A percentile compares a stretch with the other conserved stretches of the same genome.
Evolutionary conservation across 352 stramenopile species (phyloP).

Genomic region (Globisporangium ultimum): DNA sequence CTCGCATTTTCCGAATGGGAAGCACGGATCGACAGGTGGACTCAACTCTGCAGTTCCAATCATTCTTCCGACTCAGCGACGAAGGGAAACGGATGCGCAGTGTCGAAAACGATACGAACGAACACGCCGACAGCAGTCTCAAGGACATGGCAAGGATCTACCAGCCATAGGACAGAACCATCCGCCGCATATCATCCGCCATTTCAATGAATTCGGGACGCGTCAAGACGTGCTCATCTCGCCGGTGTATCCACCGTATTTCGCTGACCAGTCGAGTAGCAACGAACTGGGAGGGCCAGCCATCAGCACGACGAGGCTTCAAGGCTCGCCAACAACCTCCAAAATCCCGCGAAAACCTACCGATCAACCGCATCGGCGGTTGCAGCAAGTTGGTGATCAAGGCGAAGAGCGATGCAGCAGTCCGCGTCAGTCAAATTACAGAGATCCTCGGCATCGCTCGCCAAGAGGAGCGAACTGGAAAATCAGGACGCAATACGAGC

Average conservation of each 20-base stretch:
- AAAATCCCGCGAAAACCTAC: slow-evolving; percentile 4
- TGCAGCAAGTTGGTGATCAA: slow-evolving; percentile 16
- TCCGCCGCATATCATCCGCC: slow-evolving; percentile 42
- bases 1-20: background rate
- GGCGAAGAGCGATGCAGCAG: slow-evolving; percentile 28
- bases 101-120: slow-evolving; percentile 6
- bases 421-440: slow-evolving; percentile 1
- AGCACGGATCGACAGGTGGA: background rate
- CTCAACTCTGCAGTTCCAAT: slow-evolving; percentile 1
- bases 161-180: slow-evolving; percentile 5
- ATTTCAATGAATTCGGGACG: slow-evolving; percentile 68
- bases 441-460: slow-evolving; percentile 4
- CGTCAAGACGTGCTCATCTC: slow-evolving; percentile 59
- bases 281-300: background rate
- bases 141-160: slow-evolving; percentile 5
- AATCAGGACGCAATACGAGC: background rate
- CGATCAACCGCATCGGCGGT: slow-evolving; percentile 3
- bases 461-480: slow-evolving; percentile 2
- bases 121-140: slow-evolving; percentile 3
- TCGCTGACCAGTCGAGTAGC: slow-evolving; percentile 15
- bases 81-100: background rate
- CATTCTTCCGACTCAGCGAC: slow-evolving; percentile 3
- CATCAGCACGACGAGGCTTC: background rate
- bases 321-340: slow-evolving; percentile 3
- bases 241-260: slow-evolving; percentile 49